phyloP scores from a whole-genome alignment of 805 yeast genomes.

The Pichia sporocuriosa region DNA sequence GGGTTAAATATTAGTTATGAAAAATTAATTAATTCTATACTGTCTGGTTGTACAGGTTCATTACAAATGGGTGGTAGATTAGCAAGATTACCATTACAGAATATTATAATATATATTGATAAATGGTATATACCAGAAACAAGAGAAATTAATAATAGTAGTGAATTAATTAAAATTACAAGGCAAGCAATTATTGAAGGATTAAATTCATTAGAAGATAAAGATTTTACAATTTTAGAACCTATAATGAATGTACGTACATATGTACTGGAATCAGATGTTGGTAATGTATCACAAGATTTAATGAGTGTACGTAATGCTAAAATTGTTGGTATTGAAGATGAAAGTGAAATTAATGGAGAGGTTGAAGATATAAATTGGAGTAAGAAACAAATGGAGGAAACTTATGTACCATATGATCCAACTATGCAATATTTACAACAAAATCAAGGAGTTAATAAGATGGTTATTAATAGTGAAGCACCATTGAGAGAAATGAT shows the following conservation, averaged over 20 bases:
- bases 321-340: constrained; percentile 62
- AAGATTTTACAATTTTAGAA: constrained; percentile 57
- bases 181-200: constrained; percentile 39
- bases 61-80: constrained; percentile 63
- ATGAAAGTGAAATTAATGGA: constrained; percentile 33
- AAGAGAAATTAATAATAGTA: constrained; percentile 35
- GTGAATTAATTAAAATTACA: constrained; percentile 38
- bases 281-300: constrained; percentile 84
- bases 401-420: constrained; percentile 71
- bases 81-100: constrained; percentile 52
- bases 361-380: constrained; percentile 33
- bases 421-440: constrained; percentile 42
- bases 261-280: constrained; percentile 57
- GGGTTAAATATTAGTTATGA: constrained; percentile 40
- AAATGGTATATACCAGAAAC: constrained; percentile 43
- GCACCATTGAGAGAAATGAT: constrained; percentile 88
- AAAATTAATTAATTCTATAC: constrained; percentile 44
- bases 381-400: constrained; percentile 51
- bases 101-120: constrained; percentile 48
- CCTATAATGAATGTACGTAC: constrained; percentile 80
- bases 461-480: constrained; percentile 61
- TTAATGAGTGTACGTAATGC: constrained; percentile 75
- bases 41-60: constrained; percentile 54
- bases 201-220: constrained; percentile 24
- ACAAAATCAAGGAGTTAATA: constrained; percentile 24